Conservation (phyloP, 352 stramenopile species). For the Globisporangium yorkense region DNA sequence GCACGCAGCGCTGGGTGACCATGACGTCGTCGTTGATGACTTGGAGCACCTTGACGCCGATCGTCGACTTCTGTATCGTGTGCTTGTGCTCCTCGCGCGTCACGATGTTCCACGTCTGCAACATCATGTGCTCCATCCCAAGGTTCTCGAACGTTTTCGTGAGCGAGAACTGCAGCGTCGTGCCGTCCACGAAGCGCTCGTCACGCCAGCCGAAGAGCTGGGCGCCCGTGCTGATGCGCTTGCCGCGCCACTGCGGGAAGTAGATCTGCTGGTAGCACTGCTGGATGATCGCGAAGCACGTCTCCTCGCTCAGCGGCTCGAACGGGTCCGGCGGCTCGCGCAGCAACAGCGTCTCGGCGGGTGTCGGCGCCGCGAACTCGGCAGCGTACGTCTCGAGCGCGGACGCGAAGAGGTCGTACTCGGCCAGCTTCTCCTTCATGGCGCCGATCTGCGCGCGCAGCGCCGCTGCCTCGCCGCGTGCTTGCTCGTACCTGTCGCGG, state of each 20-base stretch:
- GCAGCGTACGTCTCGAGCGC: constrained; percentile 28
- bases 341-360: constrained; percentile 6
- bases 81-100: constrained; percentile 45
- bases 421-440: constrained; percentile 28
- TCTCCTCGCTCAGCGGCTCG: constrained; percentile 19
- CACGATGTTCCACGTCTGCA: constrained; percentile 44
- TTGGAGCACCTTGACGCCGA: constrained; percentile 39
- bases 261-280: constrained; percentile 47
- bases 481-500: constrained; percentile 24
- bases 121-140: constrained; percentile 30
- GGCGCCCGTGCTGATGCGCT: constrained; percentile 34
- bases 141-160: constrained; percentile 25
- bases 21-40: constrained; percentile 45
- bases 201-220: constrained; percentile 43
- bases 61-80: constrained; percentile 45
- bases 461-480: constrained; percentile 23
- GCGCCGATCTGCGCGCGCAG: constrained; percentile 27
- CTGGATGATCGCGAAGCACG: constrained; percentile 44
- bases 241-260: constrained; percentile 25
- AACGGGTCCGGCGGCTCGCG: constrained; percentile 4
- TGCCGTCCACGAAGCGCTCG: constrained; percentile 42
- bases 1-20: constrained; percentile 36
- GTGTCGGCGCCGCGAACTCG: constrained; percentile 17
- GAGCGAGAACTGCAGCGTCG: constrained; percentile 41
- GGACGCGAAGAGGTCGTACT: constrained; percentile 35